phyloP scores from a whole-genome alignment of 768 basidiomycete genomes.

The Hysterangium stoloniferum region DNA sequence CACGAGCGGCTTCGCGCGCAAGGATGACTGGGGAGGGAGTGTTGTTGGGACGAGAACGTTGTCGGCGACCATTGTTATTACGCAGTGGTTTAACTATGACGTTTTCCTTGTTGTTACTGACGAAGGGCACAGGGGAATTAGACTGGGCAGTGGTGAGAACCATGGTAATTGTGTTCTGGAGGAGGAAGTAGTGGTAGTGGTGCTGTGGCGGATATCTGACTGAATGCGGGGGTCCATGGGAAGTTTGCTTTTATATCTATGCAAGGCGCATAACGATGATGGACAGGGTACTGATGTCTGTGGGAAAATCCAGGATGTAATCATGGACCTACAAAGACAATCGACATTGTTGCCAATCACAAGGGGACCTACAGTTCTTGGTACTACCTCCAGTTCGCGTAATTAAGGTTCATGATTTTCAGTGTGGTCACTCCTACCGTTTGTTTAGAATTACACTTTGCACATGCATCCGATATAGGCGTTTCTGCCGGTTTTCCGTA shows the following conservation, averaged over 20 bases:
- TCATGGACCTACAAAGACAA: not conserved
- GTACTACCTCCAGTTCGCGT: no score
- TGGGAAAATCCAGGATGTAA: not conserved
- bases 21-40: not conserved
- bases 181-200: not conserved
- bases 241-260: not conserved
- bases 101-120: constrained; percentile 4
- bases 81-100: not conserved
- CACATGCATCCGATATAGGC: no score
- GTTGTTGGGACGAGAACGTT: not conserved
- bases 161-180: not conserved
- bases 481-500: no score
- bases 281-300: not conserved
- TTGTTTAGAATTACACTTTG: no score
- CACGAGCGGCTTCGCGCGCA: constrained; percentile 2
- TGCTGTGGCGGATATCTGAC: not conserved
- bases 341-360: constrained; percentile 9
- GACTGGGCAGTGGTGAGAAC: not conserved
- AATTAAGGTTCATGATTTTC: no score
- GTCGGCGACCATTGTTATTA: not conserved
- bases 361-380: no score
- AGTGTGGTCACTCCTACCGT: no score
- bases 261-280: not conserved
- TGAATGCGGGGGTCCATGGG: not conserved
- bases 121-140: not conserved